Evolutionary conservation across 2,329 filamentous ascomycete genomes (phyloP), one percentile per base, ranked within the genome.

Genomic region (Calonectria fujianensis): DNA sequence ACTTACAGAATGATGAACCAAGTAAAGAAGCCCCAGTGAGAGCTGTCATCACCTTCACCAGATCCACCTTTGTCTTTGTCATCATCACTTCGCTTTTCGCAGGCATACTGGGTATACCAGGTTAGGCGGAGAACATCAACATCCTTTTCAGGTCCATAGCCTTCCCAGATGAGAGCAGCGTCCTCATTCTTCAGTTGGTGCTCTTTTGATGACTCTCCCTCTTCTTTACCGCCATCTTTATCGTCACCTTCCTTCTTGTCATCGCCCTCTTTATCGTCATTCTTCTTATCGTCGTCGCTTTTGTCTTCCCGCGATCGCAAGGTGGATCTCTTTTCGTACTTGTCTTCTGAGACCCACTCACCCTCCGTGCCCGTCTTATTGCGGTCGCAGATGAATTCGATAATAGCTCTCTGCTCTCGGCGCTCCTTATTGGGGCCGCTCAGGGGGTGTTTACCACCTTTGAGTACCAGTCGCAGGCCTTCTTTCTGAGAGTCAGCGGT

Each of bases 1-100:
- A 89, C 94, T 89, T 87, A 98, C 96, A 98, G 92, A 79, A 99
- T 93, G 79, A 98, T 91, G 82, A 98, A 91, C 97, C 97, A 99
- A 24, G 96, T 98, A 82, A 98, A 98, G 88, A 98, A 97, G 2
- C 97, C 97, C 97, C 96, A 98, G 82, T 92, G 90, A 69, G 87
- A 84, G 52, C 88, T 87, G 13, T 86, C 87, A 18, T 88, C 87
- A 13, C 86, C 87, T 20, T 88, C 86, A 63, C 87, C 85, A 4
- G 45, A 48, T 75, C 87, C 86, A 37, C 87, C 86, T 45, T 80
- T 85, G 31, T 80, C 81, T 45, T 80, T 85, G 31, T 80, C 81
- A 27, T 85, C 85, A 24, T 88, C 86, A 48, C 82, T 85, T 32
- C 84, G 84, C 66, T 86, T 88, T 82, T 95, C 93, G 84, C 97